These are phyloP conservation scores for Phaeophleospora eucalypticola DNA, from an alignment of 2,329 filamentous ascomycete species.

Conservation along the genomic window DNA sequence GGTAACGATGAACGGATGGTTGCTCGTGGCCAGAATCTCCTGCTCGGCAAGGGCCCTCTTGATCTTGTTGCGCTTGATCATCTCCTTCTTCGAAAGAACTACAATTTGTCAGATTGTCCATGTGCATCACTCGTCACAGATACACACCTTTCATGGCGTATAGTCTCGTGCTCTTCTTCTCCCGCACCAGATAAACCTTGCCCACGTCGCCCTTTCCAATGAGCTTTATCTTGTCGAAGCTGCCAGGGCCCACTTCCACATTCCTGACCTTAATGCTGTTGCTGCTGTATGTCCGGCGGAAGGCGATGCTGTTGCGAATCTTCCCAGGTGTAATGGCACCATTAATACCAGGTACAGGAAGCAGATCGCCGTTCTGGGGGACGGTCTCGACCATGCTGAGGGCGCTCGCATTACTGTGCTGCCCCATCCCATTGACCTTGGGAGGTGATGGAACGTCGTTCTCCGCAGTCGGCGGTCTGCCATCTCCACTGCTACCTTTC, in stretches of 20 bases:
- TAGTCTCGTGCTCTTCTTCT: constrained; percentile 92
- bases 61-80: constrained; percentile 99
- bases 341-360: constrained; percentile 41
- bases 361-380: constrained; percentile 33
- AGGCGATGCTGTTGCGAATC: constrained; percentile 64
- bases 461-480: constrained; percentile 65
- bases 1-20: constrained; percentile 98
- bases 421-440: constrained; percentile 44
- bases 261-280: constrained; percentile 98
- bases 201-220: constrained; percentile 98
- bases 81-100: constrained; percentile 99
- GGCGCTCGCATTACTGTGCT: constrained; percentile 39
- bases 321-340: constrained; percentile 65
- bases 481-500: constrained; percentile 24
- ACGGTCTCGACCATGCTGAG: constrained; percentile 52
- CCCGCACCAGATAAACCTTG: constrained; percentile 93
- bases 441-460: constrained; percentile 62
- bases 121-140: background rate
- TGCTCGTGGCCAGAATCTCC: constrained; percentile 96
- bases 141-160: constrained; percentile 96
- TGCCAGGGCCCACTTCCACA: constrained; percentile 90
- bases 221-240: constrained; percentile 99
- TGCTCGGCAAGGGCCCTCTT: constrained; percentile 96
- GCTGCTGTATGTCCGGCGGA: constrained; percentile 93
- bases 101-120: constrained; percentile 13